Base-by-base conservation (phyloP, 1,139 yeast species). In the Wickerhamiella pararugosa region DNA sequence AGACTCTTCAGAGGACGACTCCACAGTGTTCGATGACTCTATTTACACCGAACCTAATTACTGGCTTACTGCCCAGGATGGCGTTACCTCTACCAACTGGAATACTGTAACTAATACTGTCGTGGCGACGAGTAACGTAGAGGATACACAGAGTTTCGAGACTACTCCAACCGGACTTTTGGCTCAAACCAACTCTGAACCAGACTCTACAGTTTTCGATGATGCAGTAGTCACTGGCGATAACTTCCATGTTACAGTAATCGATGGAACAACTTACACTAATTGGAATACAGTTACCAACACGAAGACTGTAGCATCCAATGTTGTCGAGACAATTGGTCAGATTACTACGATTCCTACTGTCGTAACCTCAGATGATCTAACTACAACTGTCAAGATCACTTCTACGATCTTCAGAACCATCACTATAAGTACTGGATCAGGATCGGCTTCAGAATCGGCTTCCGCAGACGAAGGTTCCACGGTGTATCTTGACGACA, bases 261-360 rank as follows among this genome's bases (percentile, higher is more conserved):
- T 32, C 11, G 28, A 25, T 28, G 41, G 28, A 3, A 11, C 32
- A 10, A 33, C 34, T 27, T 33, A 36, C 21, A 38, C 41, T 5
- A 33, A 33, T 29, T 38, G 41, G 41, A 31, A 25, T 7, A 38
- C 41, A 7, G 41, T 28, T 32, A 38, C 41, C 36, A 38, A 38
- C 36, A 38, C 41, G 4, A 11, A 25, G 7, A 33, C 32, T 6
- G 26, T 9, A n/a, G 29, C 9, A n/a, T 32, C 36, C n/a, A 38
- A 36, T 8, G n/a, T 9, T 15, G 33, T 36, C 6, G 30, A 27
- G n/a, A 33, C 37, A n/a, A 25, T 38, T 21, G 29, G 31, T 25
- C 29, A 29, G 27, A 27, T 36, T 8, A 38, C 41, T 25, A 10
- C 28, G 27, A 38, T 36, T 21, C 10, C 27, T 30, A 26, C 37